phyloP scores from a whole-genome alignment of 441 rosid species.

The Geranium incanum region DNA sequence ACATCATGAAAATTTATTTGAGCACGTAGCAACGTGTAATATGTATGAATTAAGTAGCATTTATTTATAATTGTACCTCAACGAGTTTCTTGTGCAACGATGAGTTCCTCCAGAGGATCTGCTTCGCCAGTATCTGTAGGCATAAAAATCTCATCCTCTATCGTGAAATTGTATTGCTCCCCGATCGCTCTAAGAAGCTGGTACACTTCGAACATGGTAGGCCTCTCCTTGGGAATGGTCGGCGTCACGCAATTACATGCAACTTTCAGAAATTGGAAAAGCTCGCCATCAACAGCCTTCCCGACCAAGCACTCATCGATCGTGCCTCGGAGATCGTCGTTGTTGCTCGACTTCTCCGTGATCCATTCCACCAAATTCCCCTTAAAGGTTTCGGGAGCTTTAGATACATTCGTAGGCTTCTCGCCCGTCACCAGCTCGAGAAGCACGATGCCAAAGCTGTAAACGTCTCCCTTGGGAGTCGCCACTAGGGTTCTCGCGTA shows the following conservation, averaged over 20 bases:
- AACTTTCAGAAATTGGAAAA: conserved; percentile 68
- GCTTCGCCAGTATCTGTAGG: conserved; percentile 48
- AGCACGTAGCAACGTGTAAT: conserved; percentile 21
- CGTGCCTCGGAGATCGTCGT: conserved; percentile 54
- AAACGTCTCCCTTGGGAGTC: conserved; percentile 85
- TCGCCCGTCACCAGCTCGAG: conserved; percentile 84
- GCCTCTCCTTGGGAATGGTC: conserved; percentile 56
- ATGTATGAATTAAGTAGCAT: conserved; percentile 22
- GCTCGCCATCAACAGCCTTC: conserved; percentile 55
- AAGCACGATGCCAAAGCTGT: conserved; percentile 83
- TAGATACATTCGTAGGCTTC: conserved; percentile 52
- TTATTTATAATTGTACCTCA: not conserved
- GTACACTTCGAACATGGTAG: conserved; percentile 74
- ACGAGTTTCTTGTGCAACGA: conserved; percentile 46
- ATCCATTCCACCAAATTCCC: conserved; percentile 80
- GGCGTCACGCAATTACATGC: conserved; percentile 67
- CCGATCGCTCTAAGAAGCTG: conserved; percentile 72
- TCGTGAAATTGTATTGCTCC: conserved; percentile 57
- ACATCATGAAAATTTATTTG: conserved; percentile 26
- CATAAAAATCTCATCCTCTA: conserved; percentile 60
- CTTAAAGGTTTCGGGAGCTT: conserved; percentile 59
- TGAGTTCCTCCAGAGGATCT: conserved; percentile 57
- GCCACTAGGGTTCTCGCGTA: conserved; percentile 74
- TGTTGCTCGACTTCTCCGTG: conserved; percentile 35
- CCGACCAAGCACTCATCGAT: conserved; percentile 51